phyloP scores from a whole-genome alignment of 768 basidiomycete genomes.

The Podaxis carcinomalis region DNA sequence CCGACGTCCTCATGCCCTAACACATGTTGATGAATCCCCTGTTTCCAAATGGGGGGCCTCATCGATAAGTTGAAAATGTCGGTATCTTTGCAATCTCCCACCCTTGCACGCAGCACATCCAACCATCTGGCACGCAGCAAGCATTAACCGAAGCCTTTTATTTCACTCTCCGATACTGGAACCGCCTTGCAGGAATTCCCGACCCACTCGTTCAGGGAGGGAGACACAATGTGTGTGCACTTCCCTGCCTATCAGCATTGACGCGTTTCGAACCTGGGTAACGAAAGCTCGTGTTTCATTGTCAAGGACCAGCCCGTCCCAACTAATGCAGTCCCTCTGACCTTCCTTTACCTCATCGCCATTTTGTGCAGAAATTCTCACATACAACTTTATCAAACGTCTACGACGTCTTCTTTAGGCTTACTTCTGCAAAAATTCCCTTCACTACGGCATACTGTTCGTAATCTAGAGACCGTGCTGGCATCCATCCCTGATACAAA shows the following conservation, averaged over 20 bases:
- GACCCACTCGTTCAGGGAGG: background rate
- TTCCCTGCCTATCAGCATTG: background rate
- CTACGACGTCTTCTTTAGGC: background rate
- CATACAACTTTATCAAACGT: conserved; percentile 6
- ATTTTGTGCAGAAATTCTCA: background rate
- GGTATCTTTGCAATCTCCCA: background rate
- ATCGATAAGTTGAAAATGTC: conserved; percentile 14
- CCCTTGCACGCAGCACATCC: conserved; percentile 2
- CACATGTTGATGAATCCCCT: conserved; percentile 34
- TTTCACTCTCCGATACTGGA: background rate
- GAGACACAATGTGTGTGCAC: background rate
- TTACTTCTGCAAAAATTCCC: background rate
- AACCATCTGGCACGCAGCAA: background rate
- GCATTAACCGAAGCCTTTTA: background rate
- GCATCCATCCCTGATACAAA: background rate
- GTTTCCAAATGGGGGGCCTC: conserved; percentile 12
- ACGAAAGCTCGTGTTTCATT: background rate
- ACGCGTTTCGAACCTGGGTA: background rate
- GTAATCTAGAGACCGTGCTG: background rate
- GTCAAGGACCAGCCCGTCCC: conserved; percentile 2
- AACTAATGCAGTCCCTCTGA: background rate
- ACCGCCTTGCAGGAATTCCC: background rate
- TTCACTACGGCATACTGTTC: background rate
- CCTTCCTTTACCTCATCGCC: conserved; percentile 4
- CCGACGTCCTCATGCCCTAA: conserved; percentile 32